Evolutionary conservation across 306 rosid species (phyloP), one percentile per base, ranked within the genome.

Genomic region (Myrica gale): DNA sequence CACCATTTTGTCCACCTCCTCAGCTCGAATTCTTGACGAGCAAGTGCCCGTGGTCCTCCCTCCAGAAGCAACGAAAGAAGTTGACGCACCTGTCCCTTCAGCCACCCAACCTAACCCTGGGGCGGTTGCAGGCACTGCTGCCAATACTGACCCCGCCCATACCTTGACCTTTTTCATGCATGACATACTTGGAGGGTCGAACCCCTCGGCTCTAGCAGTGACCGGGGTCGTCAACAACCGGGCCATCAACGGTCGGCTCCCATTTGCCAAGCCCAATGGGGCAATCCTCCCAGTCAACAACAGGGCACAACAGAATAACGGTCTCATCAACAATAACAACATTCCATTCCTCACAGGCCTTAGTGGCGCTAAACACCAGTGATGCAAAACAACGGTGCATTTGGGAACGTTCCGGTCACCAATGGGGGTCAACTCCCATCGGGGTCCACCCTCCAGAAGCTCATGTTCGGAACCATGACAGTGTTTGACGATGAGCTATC

Each of bases 221-320:
- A 74, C 78, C 2, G 58, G 78, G 11, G 23, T 74, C 12, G 60
- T 68, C 7, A 76, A 76, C 58, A 76, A 55, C 48, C 80, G 74
- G 0, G 12, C 74, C 57, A 6, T 76, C 19, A 54, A 62, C 16
- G 80, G 80, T 2, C 60, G 52, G 62, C 47, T 68, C 17, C 55
- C 80, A 68, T 68, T 68, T 68, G 80, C 74, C 4, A 54, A 68
- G 47, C 80, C 80, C 13, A 76, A 54, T 23, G 74, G 80, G n/a
- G 68, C 68, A 42, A 47, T 53, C 37, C 68, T 69, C 17, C 75
- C 75, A 5, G 0, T 69, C 9, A 69, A 44, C 74, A 76, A 53
- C 13, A 57, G 32, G 44, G 68, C 19, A 44, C 54, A 54, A 23
- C 23, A 73, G 43, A 46, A 76, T 19, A 12, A 15, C 42, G 80